Conservation (phyloP, 495 filamentous ascomycete genomes). For the Aspergillus steynii region DNA sequence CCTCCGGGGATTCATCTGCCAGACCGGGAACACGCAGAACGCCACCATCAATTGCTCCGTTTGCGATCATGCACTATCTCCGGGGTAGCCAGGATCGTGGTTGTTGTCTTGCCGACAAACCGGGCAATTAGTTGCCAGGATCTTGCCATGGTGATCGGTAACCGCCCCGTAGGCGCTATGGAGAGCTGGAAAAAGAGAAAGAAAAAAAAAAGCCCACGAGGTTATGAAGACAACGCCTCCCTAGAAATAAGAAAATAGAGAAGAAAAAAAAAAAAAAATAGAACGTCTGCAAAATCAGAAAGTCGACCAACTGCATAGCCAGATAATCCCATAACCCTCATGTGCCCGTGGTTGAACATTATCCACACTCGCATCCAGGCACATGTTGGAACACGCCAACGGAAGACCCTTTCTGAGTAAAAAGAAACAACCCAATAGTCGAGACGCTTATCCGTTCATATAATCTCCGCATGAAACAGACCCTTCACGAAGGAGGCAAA, state of each 20-base stretch:
- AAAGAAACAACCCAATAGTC: slow-evolving; percentile 36
- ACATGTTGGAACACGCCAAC: slow-evolving; percentile 29
- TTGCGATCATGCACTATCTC: slow-evolving; percentile 21
- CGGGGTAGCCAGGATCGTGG: slow-evolving; percentile 16
- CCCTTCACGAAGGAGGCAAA: slow-evolving; percentile 28
- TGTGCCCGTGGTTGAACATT: slow-evolving; percentile 42
- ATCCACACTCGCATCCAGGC: slow-evolving; percentile 45
- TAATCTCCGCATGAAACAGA: slow-evolving; percentile 40
- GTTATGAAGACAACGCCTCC: slow-evolving; percentile 55
- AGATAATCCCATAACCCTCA: slow-evolving; percentile 39
- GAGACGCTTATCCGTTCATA: slow-evolving; percentile 37
- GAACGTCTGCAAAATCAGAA: slow-evolving; percentile 48
- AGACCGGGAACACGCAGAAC: slow-evolving; percentile 16
- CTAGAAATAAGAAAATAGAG: slow-evolving; percentile 42
- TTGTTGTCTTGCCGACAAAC: slow-evolving; percentile 19
- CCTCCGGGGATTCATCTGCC: slow-evolving; percentile 15
- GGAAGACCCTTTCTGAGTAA: slow-evolving; percentile 30
- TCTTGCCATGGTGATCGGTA: slow-evolving; percentile 23
- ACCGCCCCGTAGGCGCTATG: slow-evolving; percentile 26
- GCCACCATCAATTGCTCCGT: slow-evolving; percentile 22
- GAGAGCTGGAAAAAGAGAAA: slow-evolving; percentile 31
- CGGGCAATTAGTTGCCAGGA: slow-evolving; percentile 4
- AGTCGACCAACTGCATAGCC: slow-evolving; percentile 46
- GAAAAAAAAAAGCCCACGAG: slow-evolving; percentile 49
- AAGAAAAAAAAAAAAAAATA: neutral